These are phyloP conservation scores for Isabelozyma pseudorhagii DNA, from an alignment of 805 yeast species.

Conservation along the genomic window DNA sequence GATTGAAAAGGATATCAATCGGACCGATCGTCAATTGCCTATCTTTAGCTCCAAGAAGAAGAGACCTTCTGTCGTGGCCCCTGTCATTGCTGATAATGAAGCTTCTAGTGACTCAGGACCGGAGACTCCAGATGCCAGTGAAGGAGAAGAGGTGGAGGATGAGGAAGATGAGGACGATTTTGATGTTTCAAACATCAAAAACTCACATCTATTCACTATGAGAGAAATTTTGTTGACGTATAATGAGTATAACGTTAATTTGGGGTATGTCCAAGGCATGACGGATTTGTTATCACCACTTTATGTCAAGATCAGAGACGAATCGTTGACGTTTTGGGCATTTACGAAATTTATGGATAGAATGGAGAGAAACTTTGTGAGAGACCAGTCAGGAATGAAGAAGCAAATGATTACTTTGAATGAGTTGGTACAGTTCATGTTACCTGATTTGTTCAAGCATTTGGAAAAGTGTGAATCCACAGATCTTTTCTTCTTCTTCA, in stretches of 20 bases:
- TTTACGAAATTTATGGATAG: slow-evolving; percentile 85
- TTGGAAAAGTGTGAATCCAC: slow-evolving; percentile 84
- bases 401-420: slow-evolving; percentile 80
- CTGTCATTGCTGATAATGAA: slow-evolving; percentile 6
- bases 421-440: slow-evolving; percentile 84
- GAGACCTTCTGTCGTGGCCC: slow-evolving; percentile 24
- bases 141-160: slow-evolving; percentile 10
- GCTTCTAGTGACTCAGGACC: slow-evolving; percentile 21
- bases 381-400: slow-evolving; percentile 93
- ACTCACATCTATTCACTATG: slow-evolving; percentile 70
- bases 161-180: slow-evolving; percentile 36
- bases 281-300: slow-evolving; percentile 87
- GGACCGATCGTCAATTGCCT: slow-evolving; percentile 81
- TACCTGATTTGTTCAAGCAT: slow-evolving; percentile 81
- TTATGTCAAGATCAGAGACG: slow-evolving; percentile 65
- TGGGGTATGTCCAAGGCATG: slow-evolving; percentile 99
- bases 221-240: slow-evolving; percentile 81
- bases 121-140: slow-evolving; percentile 28
- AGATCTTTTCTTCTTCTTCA: slow-evolving; percentile 87
- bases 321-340: slow-evolving; percentile 81
- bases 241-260: slow-evolving; percentile 74
- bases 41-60: slow-evolving; percentile 53
- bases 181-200: slow-evolving; percentile 63
- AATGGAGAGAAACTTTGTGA: slow-evolving; percentile 90
- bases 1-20: slow-evolving; percentile 88